Percentiles rank a stretch among this genome's conserved stretches.
These are phyloP conservation scores for Pseudozyma flocculosa DNA, from an alignment of 1,284 basidiomycete species.

Conservation along the genomic window DNA sequence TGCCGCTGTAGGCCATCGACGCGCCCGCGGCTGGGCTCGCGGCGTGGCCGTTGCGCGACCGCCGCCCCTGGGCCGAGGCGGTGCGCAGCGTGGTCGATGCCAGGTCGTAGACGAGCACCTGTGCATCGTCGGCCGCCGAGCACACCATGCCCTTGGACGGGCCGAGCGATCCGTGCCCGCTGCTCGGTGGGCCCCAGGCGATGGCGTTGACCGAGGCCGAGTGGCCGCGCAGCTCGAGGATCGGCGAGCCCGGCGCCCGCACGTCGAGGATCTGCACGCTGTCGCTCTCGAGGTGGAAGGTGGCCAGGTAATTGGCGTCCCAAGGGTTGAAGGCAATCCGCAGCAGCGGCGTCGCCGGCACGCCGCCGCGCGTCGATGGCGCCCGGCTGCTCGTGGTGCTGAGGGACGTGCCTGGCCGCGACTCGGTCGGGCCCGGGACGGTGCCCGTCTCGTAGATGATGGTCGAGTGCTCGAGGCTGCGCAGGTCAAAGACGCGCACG, in stretches of 20 bases:
- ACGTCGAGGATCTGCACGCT: conserved; percentile 57
- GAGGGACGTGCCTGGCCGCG: conserved; percentile 38
- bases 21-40: conserved; percentile 35
- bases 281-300: conserved; percentile 55
- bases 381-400: conserved; percentile 24
- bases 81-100: conserved; percentile 52
- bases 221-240: conserved; percentile 55
- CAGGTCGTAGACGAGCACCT: conserved; percentile 56
- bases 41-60: conserved; percentile 49
- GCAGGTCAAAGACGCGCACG: conserved; percentile 91
- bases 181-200: conserved; percentile 54
- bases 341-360: conserved; percentile 43
- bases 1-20: conserved; percentile 22
- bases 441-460: conserved; percentile 80
- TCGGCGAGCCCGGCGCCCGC: conserved; percentile 55
- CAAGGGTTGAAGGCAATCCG: conserved; percentile 58
- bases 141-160: conserved; percentile 58
- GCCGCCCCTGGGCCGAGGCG: conserved; percentile 52
- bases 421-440: conserved; percentile 26
- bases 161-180: conserved; percentile 35
- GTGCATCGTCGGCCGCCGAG: conserved; percentile 54
- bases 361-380: conserved; percentile 16
- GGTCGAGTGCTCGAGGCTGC: conserved; percentile 94
- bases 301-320: conserved; percentile 58
- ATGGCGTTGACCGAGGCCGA: conserved; percentile 52